These are phyloP conservation scores for Tinospora cordifolia DNA, from an alignment of 164 flowering plant genomes.

Conservation along the genomic window DNA sequence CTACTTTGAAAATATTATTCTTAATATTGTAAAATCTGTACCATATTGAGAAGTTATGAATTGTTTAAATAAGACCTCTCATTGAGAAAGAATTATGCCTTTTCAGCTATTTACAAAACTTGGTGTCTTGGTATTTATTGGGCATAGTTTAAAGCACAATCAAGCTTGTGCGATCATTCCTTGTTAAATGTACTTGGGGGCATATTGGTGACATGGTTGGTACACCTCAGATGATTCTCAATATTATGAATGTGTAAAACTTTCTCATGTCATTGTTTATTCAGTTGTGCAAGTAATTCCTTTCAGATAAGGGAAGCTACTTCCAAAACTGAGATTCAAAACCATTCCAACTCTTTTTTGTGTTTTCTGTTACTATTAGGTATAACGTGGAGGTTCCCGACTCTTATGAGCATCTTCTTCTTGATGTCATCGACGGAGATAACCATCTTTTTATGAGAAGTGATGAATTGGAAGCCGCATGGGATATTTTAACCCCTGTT, in stretches of 20 bases:
- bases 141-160: not conserved
- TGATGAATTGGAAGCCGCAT: conserved; percentile 57
- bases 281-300: too few species aligned
- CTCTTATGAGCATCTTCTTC: conserved; percentile 60
- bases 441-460: conserved; percentile 57
- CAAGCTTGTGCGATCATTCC: not conserved
- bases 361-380: conserved; percentile 21
- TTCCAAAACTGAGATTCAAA: too few species aligned
- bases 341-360: not conserved
- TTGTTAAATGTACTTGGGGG: not conserved
- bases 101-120: not conserved
- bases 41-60: not conserved
- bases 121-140: not conserved
- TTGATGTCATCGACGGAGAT: conserved; percentile 61
- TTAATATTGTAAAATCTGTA: too few species aligned
- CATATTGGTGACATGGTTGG: too few species aligned
- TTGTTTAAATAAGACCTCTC: not conserved
- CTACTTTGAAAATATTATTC: too few species aligned
- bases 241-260: too few species aligned
- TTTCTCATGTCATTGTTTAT: too few species aligned
- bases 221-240: too few species aligned
- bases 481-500: conserved; percentile 51
- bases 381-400: conserved; percentile 56
- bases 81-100: not conserved
- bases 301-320: too few species aligned